Evolutionary conservation across 768 basidiomycete genomes (phyloP), one percentile per base, ranked within the genome.

Genomic region (Mycena alexandri): DNA sequence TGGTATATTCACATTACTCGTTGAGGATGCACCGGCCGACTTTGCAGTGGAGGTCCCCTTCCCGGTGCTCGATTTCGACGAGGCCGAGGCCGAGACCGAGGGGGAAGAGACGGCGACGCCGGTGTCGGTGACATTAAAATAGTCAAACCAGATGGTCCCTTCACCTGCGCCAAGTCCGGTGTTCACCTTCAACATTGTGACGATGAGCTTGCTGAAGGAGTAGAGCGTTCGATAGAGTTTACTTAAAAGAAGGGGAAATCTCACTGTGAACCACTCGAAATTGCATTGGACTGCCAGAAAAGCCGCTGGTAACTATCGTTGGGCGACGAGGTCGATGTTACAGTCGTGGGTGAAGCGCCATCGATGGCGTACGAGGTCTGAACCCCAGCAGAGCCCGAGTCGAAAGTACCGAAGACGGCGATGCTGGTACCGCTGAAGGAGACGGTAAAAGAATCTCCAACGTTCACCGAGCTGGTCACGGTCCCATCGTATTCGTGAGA

Each of bases 131-230:
- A 78, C 76, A 14, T 73, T 61, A 61, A 83, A 83, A 64, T 80
- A 82, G 52, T 83, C 82, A 63, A 82, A 82, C 82, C 82, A 82
- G 22, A 83, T 73, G 0, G 82, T 82, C 0, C 81, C 82, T 69
- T 83, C 82, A 5, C 71, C 71, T 1, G 75, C 70, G 38, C 71
- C 69, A 9, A 57, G 42, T 12, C 69, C 57, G 0, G 29, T 4
- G 29, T 81, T 81, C 0, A 80, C 70, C 58, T 79, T 75, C 0
- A 71, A 72, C 78, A 83, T 80, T 5, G 77, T 80, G 19, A 82
- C 79, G 8, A 70, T 71, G 36, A 83, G 66, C 5, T 69, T 74
- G 56, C 81, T 82, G 34, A 4, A 16, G 33, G 58, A 43, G 63
- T 52, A 53, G 16, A 44, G 25, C 14, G 2, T 9, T 38, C 14